A percentile compares a stretch with the other conserved stretches of the same genome.
phyloP scores from a whole-genome alignment of 2,329 filamentous ascomycete genomes.

The Mycosphaerella arachidis region DNA sequence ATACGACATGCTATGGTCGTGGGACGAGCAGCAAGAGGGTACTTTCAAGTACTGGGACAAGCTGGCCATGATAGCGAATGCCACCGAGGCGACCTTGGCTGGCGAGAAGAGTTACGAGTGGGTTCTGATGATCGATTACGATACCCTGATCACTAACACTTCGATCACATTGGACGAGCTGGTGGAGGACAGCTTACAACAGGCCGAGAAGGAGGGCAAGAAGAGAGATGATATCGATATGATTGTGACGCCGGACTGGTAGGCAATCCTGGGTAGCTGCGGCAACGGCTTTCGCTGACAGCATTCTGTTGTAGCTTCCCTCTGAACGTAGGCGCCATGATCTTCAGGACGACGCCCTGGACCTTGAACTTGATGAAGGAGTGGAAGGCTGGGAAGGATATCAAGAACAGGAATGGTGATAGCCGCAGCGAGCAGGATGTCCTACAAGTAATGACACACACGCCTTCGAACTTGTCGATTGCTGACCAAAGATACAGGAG shows the following conservation, averaged over 20 bases:
- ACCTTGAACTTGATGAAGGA: slow-evolving; percentile 34
- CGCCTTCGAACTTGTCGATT: background rate
- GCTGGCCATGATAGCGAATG: slow-evolving; percentile 17
- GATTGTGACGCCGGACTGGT: slow-evolving; percentile 38
- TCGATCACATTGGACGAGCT: slow-evolving; percentile 34
- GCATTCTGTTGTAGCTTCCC: slow-evolving; percentile 1
- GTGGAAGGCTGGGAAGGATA: slow-evolving; percentile 18
- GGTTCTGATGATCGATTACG: slow-evolving; percentile 43
- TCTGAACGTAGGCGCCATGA: slow-evolving; percentile 38
- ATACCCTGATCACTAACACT: slow-evolving; percentile 39
- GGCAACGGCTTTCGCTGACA: background rate
- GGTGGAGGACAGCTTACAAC: slow-evolving; percentile 32
- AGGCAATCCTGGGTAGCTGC: background rate
- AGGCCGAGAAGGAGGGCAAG: slow-evolving; percentile 23
- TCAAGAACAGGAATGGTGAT: slow-evolving; percentile 18
- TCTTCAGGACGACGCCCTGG: slow-evolving; percentile 33
- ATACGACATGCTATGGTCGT: slow-evolving; percentile 39
- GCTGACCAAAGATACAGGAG: slow-evolving; percentile 16
- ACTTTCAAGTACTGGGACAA: slow-evolving; percentile 34
- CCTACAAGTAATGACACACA: slow-evolving; percentile 20
- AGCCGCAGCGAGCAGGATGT: slow-evolving; percentile 38
- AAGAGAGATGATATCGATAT: slow-evolving; percentile 32
- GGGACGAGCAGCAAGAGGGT: slow-evolving; percentile 33
- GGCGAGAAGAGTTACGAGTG: slow-evolving; percentile 34
- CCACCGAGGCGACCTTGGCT: slow-evolving; percentile 30